Conservation (phyloP, 2,329 filamentous ascomycete species). For the Dryadomyces sulphureus region DNA sequence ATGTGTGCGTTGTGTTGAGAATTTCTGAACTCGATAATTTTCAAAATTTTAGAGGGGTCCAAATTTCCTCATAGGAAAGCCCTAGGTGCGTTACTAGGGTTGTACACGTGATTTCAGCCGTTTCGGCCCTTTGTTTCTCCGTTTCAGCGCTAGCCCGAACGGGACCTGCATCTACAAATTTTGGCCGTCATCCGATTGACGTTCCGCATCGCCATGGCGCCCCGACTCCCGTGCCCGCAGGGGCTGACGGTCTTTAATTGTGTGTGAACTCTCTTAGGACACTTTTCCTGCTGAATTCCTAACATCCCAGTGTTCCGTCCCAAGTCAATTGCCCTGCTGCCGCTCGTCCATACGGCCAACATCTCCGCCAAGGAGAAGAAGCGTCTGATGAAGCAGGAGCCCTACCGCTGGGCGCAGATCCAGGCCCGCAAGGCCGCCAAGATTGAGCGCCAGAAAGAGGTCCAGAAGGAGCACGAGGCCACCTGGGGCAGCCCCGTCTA, state of each 20-base stretch:
- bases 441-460: conserved; percentile 54
- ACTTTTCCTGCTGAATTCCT: conserved; percentile 8
- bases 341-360: conserved; percentile 50
- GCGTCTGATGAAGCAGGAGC: conserved; percentile 56
- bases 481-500: conserved; percentile 64
- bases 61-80: conserved; percentile 8
- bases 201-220: conserved; percentile 41
- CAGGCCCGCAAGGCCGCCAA: conserved; percentile 76
- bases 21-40: conserved; percentile 7
- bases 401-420: conserved; percentile 68
- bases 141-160: conserved; percentile 2
- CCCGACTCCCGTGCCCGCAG: conserved; percentile 46
- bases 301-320: conserved; percentile 15
- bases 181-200: conserved; percentile 7
- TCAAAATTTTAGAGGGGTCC: conserved; percentile 8
- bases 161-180: conserved; percentile 2
- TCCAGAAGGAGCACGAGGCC: conserved; percentile 49
- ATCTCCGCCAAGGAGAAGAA: conserved; percentile 48
- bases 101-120: too few species aligned
- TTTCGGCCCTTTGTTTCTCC: background rate
- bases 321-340: conserved; percentile 42
- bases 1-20: too few species aligned
- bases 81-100: too few species aligned
- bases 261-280: too few species aligned
- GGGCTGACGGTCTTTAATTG: conserved; percentile 44